Percentiles rank a stretch among this genome's conserved stretches.
Evolutionary conservation across 1,284 basidiomycete genomes (phyloP).

Genomic region (Pseudozyma flocculosa): DNA sequence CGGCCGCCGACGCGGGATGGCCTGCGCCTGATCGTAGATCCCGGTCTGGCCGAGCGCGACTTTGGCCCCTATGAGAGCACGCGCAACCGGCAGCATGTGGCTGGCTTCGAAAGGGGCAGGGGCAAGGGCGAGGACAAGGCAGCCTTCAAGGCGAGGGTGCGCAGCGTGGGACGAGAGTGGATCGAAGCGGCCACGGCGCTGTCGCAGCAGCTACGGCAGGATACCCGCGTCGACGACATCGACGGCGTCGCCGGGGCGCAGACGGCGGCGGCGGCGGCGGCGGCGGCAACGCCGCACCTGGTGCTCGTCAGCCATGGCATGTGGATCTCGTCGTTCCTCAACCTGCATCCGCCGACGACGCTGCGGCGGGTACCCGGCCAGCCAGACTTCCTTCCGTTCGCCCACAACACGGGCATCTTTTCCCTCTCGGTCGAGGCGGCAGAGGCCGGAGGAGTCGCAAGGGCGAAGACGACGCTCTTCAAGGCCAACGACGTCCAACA

Average conservation of each 20-base stretch:
- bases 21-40: slow-evolving; percentile 16
- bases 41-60: slow-evolving; percentile 27
- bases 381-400: slow-evolving; percentile 26
- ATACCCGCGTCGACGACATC: no score
- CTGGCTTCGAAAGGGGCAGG: slow-evolving; percentile 23
- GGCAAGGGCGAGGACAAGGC: slow-evolving; percentile 19
- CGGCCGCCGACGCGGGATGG: no score
- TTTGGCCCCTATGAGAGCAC: slow-evolving; percentile 44
- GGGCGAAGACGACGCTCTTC: slow-evolving; percentile 13
- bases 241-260: no score
- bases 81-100: slow-evolving; percentile 24
- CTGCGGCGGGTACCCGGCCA: slow-evolving; percentile 12
- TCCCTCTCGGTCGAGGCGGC: slow-evolving; percentile 19
- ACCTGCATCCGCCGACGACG: slow-evolving; percentile 21
- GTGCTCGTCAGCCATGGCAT: slow-evolving; percentile 51
- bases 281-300: slow-evolving; percentile 24
- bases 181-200: slow-evolving; percentile 3
- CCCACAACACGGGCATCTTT: slow-evolving; percentile 43
- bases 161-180: slow-evolving; percentile 15
- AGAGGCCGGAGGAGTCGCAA: not conserved
- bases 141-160: slow-evolving; percentile 15
- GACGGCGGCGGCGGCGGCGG: no score
- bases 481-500: slow-evolving; percentile 23
- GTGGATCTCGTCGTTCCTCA: slow-evolving; percentile 49
- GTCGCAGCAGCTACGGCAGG: not conserved